Evolutionary conservation across 345 rosid genomes (phyloP).

Genomic region (Pelargonium nanum): DNA sequence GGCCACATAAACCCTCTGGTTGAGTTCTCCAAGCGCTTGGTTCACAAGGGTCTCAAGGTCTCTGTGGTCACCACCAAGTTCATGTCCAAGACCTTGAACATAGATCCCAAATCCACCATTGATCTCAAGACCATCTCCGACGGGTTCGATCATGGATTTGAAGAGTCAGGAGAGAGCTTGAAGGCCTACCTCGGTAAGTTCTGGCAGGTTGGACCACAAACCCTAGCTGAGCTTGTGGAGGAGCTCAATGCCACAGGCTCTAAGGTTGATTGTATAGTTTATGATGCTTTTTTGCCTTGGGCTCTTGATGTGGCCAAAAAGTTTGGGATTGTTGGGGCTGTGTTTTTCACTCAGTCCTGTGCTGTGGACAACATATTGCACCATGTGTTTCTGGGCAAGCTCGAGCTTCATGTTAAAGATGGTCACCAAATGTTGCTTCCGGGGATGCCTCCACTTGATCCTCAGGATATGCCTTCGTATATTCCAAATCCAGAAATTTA

Average conservation of each 20-base stretch:
- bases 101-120: slow-evolving; percentile 2
- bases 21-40: too few relatives aligned
- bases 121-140: slow-evolving; percentile 31
- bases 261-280: slow-evolving; percentile 30
- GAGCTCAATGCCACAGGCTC: slow-evolving; percentile 18
- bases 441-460: not conserved
- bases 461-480: not conserved
- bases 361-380: slow-evolving; percentile 7
- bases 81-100: slow-evolving; percentile 10
- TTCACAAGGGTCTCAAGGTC: too few relatives aligned
- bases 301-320: slow-evolving; percentile 35
- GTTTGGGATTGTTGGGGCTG: slow-evolving; percentile 25
- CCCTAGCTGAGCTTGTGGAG: slow-evolving; percentile 27
- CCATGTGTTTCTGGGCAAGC: not conserved
- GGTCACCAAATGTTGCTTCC: slow-evolving; percentile 4
- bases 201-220: slow-evolving; percentile 28
- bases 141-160: slow-evolving; percentile 27
- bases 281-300: slow-evolving; percentile 41
- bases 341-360: slow-evolving; percentile 24
- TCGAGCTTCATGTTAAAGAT: not conserved
- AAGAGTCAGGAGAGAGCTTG: slow-evolving; percentile 2
- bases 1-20: too few relatives aligned
- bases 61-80: too few relatives aligned
- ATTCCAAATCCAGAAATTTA: too few relatives aligned
- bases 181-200: slow-evolving; percentile 26